These are phyloP conservation scores for Polyporus tsugae DNA, from an alignment of 1,284 basidiomycete species.

Conservation along the genomic window DNA sequence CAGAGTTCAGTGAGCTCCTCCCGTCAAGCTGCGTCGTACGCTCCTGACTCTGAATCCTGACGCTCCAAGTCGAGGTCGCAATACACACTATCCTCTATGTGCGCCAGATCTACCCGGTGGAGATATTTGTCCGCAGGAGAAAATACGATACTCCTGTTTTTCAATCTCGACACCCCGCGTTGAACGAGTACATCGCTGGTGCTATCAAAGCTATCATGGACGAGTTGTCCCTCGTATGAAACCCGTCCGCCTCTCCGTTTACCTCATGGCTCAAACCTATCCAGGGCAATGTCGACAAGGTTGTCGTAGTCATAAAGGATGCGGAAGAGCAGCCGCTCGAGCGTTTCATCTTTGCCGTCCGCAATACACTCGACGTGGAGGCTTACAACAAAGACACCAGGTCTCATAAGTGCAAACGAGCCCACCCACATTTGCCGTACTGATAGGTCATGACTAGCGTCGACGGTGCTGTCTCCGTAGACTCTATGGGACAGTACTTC, in stretches of 20 bases:
- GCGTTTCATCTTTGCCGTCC: slow-evolving; percentile 83
- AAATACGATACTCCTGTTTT: slow-evolving; percentile 92
- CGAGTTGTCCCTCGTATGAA: slow-evolving; percentile 71
- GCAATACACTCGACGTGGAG: slow-evolving; percentile 76
- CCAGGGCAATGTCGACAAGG: slow-evolving; percentile 77
- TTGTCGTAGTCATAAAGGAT: slow-evolving; percentile 83
- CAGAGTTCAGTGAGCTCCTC: slow-evolving; percentile 65
- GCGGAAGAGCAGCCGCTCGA: slow-evolving; percentile 79
- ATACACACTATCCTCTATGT: slow-evolving; percentile 93
- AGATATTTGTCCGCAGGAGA: slow-evolving; percentile 86
- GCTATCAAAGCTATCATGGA: slow-evolving; percentile 79
- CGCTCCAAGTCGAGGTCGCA: slow-evolving; percentile 83
- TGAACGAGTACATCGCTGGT: slow-evolving; percentile 89
- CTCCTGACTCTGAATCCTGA: background rate
- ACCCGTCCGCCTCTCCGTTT: slow-evolving; percentile 11
- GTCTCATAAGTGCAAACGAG: slow-evolving; percentile 43
- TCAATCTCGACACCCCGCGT: slow-evolving; percentile 88
- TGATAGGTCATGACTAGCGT: slow-evolving; percentile 52
- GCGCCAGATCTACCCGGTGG: slow-evolving; percentile 88
- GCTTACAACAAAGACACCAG: slow-evolving; percentile 68
- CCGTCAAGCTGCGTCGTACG: background rate
- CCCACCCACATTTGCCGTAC: background rate
- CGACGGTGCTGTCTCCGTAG: slow-evolving; percentile 70
- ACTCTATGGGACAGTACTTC: slow-evolving; percentile 78
- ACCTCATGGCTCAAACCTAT: slow-evolving; percentile 19